Evolutionary conservation across 495 filamentous ascomycete species (phyloP).

Genomic region (Hypoxylon rickii): DNA sequence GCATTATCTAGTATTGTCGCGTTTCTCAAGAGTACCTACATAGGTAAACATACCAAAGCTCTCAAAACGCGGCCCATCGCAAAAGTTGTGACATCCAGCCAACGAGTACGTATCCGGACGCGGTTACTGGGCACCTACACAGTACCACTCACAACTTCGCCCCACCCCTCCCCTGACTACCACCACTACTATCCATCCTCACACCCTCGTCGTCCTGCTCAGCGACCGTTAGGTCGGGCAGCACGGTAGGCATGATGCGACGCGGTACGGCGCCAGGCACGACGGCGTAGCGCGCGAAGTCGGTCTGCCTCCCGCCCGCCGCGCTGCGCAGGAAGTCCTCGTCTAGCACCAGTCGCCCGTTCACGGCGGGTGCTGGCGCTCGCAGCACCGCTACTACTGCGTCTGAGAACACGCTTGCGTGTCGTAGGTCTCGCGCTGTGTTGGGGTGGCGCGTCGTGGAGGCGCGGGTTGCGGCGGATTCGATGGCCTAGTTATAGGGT

Average conservation of each 20-base stretch:
- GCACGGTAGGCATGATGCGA: slow-evolving; percentile 75
- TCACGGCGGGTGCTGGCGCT: slow-evolving; percentile 64
- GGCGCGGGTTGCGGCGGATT: slow-evolving; percentile 70
- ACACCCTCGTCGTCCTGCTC: slow-evolving; percentile 85
- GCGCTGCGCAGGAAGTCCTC: slow-evolving; percentile 78
- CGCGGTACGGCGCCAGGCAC: slow-evolving; percentile 67
- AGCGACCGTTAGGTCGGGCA: slow-evolving; percentile 72
- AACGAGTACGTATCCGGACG: too few relatives aligned
- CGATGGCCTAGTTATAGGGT: slow-evolving; percentile 55
- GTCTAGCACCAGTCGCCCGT: slow-evolving; percentile 74
- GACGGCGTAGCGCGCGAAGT: slow-evolving; percentile 76
- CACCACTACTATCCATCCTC: slow-evolving; percentile 67
- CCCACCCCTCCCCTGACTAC: slow-evolving; percentile 7
- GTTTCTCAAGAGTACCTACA: too few relatives aligned
- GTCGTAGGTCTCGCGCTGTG: slow-evolving; percentile 61
- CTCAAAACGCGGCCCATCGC: too few relatives aligned
- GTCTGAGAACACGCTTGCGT: slow-evolving; percentile 77
- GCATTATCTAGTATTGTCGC: too few relatives aligned
- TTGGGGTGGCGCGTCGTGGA: slow-evolving; percentile 50
- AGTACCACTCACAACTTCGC: slow-evolving; percentile 37
- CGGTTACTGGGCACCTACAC: background rate
- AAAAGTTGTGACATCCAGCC: background rate
- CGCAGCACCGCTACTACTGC: slow-evolving; percentile 75
- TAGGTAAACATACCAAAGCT: too few relatives aligned
- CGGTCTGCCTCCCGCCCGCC: slow-evolving; percentile 58